Conservation (phyloP, 108 stramenopile genomes). For the Fragilariopsis cylindrus region DNA sequence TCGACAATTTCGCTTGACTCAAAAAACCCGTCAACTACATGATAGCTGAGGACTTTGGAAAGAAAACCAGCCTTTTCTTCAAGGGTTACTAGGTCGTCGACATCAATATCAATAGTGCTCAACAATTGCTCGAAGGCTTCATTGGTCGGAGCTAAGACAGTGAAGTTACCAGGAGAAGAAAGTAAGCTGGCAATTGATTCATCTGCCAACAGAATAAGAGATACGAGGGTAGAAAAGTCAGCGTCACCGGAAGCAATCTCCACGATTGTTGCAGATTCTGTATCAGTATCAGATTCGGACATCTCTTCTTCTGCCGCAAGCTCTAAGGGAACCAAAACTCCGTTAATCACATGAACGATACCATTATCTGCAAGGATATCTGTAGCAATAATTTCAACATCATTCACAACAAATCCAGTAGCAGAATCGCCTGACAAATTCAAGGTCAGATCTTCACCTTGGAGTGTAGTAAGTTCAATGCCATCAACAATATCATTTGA, state of each 20-base stretch:
- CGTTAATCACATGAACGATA: too few species aligned
- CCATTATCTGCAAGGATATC: too few species aligned
- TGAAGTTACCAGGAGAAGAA: not conserved
- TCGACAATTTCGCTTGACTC: not conserved
- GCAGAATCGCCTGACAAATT: too few species aligned
- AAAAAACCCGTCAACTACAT: not conserved
- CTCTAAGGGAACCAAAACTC: too few species aligned
- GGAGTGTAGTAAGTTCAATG: constrained; percentile 6
- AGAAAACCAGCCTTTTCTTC: not conserved
- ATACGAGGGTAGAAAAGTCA: not conserved
- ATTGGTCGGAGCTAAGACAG: constrained; percentile 3
- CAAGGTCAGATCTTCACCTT: not conserved
- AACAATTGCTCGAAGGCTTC: not conserved
- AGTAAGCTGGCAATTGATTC: not conserved
- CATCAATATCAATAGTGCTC: too few species aligned
- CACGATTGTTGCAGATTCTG: too few species aligned
- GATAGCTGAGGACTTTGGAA: not conserved
- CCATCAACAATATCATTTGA: constrained; percentile 15
- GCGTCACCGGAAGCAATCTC: not conserved
- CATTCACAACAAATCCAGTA: too few species aligned
- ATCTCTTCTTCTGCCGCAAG: too few species aligned
- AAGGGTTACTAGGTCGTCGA: not conserved
- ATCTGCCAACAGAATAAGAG: not conserved
- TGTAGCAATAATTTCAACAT: too few species aligned
- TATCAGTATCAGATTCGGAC: too few species aligned